Evolutionary conservation across 148 eudicot species (phyloP), one percentile per base, ranked within the genome.

Genomic region (Camellia lanceoleosa): DNA sequence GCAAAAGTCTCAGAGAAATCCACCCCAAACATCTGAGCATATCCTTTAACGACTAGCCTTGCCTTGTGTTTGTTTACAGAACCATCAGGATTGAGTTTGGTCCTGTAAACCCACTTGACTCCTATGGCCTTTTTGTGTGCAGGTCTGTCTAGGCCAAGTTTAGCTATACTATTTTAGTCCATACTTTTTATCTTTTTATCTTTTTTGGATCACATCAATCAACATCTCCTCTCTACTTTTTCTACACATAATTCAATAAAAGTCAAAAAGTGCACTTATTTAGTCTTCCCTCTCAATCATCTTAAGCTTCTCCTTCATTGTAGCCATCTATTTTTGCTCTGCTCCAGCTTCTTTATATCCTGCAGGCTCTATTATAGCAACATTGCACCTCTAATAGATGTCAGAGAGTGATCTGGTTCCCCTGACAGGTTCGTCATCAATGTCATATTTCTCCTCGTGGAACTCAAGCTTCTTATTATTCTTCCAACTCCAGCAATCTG

Each of bases 121-220:
- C 44, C 16, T 14, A 66, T 38, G 12, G 44, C 69, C 2, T 38
- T 66, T 38, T 66, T 66, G 3, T 66, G 44, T 66, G 8, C 15
- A 23, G 15, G 69, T 66, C 69, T 66, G 44, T 66, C 69, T 15
- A n/a, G n/a, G n/a, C n/a, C n/a, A n/a, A n/a, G n/a, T n/a, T n/a
- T n/a, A n/a, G n/a, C n/a, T n/a, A n/a, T n/a, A n/a, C n/a, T n/a
- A n/a, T n/a, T n/a, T n/a, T n/a, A n/a, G n/a, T n/a, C n/a, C n/a
- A n/a, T n/a, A n/a, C n/a, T n/a, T n/a, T n/a, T n/a, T n/a, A n/a
- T n/a, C n/a, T n/a, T n/a, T n/a, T n/a, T n/a, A n/a, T n/a, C n/a
- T n/a, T n/a, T n/a, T n/a, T n/a, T n/a, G n/a, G n/a, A n/a, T n/a
- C n/a, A n/a, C n/a, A n/a, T n/a, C n/a, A n/a, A n/a, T n/a, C n/a